Evolutionary conservation across 75 land plant species (phyloP), one percentile per base, ranked within the genome.

Genomic region (Pinus tabuliformis): DNA sequence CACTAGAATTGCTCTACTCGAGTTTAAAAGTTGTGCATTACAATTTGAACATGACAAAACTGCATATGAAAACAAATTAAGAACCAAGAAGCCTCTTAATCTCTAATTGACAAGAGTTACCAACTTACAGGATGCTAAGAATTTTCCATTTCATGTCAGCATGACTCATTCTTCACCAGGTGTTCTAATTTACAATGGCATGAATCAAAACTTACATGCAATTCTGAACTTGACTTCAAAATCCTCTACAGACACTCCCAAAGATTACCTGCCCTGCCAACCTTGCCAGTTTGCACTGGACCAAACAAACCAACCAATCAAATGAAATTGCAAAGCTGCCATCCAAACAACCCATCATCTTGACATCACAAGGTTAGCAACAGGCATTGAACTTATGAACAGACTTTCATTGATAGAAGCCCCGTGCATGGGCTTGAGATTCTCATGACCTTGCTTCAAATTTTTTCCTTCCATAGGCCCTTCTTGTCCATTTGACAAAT

Each of bases 311-410:
- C 42, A 68, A 18, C 72, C 54, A 68, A 42, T 68, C 42, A 68
- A 42, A 20, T 68, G n/a, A 68, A 39, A 37, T 42, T 42, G 42
- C 72, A 68, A 20, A 52, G 22, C 72, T 12, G 42, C 49, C 54
- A 42, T 22, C 72, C 18, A 68, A 42, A 68, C 49, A 39, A 39
- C 18, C 71, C 37, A 39, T 68, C 72, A 68, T 45, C 72, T 68
- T 68, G 72, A 68, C 72, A 68, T 68, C 72, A 68, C 72, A 68
- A 68, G 72, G 72, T 68, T 68, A 68, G 72, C 72, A 68, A 68
- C 72, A 42, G 72, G 54, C 72, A 68, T 68, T 39, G 72, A 68
- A 68, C 52, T 68, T 9, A 68, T 68, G 72, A 68, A 68, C 22
- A 68, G 12, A 42, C 22, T 68, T 42, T 68, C 72, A 42, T 24